Percentiles rank a stretch among this genome's conserved stretches.
Evolutionary conservation across 345 rosid species (phyloP).

Genomic region (Sonneratia caseolaris): DNA sequence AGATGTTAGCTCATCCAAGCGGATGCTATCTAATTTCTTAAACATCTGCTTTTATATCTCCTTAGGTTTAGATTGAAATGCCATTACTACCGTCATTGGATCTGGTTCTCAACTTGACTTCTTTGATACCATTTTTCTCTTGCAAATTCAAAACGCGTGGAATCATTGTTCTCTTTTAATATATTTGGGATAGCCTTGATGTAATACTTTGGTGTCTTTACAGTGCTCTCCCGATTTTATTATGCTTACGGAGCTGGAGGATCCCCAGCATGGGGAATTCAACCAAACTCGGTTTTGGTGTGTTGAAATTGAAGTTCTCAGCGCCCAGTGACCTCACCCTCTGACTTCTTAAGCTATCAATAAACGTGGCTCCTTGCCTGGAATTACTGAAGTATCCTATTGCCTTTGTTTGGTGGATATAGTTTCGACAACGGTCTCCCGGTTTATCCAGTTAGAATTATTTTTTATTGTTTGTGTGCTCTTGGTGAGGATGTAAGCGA

Average conservation of each 20-base stretch:
- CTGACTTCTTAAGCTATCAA: neutral
- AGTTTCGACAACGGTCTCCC: too few species aligned
- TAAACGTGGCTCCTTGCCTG: neutral
- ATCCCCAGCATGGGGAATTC: slow-evolving; percentile 80
- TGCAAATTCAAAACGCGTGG: neutral
- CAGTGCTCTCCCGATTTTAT: slow-evolving; percentile 95
- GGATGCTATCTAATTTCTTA: neutral
- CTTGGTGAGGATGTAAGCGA: neutral
- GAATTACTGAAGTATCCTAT: neutral
- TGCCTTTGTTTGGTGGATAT: neutral
- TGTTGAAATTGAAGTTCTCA: slow-evolving; percentile 83
- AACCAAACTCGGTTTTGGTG: slow-evolving; percentile 68
- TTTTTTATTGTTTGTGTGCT: neutral
- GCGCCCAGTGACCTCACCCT: slow-evolving; percentile 23
- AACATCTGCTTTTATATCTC: neutral
- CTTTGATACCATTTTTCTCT: neutral
- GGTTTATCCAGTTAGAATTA: neutral
- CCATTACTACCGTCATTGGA: neutral
- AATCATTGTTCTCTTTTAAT: neutral
- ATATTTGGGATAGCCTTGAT: neutral
- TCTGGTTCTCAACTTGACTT: neutral
- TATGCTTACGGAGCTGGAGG: slow-evolving; percentile 84
- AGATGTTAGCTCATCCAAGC: neutral
- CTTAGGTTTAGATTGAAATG: neutral
- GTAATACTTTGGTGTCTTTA: slow-evolving; percentile 12